Evolutionary conservation across 352 stramenopile species (phyloP).

Genomic region (Hyphochytrium catenoides): DNA sequence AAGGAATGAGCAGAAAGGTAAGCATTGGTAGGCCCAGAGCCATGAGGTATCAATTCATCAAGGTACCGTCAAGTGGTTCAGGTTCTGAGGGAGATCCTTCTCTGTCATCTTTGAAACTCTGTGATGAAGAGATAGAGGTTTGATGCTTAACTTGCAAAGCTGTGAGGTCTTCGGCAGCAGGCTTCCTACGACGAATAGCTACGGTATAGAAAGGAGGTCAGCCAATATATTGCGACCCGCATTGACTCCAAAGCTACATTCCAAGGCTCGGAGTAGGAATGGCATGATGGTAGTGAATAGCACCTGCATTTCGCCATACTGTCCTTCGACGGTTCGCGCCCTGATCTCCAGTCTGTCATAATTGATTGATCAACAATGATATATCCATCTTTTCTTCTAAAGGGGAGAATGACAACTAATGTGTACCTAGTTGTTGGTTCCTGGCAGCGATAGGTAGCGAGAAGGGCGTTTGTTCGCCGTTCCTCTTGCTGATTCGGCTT

Average conservation of each 20-base stretch:
- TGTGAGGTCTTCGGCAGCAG: constrained; percentile 31
- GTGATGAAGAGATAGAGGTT: constrained; percentile 50
- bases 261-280: too few relatives aligned
- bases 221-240: background rate
- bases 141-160: constrained; percentile 39
- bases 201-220: background rate
- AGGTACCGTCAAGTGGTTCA: too few relatives aligned
- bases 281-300: background rate
- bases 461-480: constrained; percentile 32
- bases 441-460: constrained; percentile 45
- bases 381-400: too few relatives aligned
- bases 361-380: too few relatives aligned
- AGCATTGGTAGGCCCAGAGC: too few relatives aligned
- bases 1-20: too few relatives aligned
- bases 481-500: constrained; percentile 41
- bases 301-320: constrained; percentile 44
- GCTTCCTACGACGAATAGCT: constrained; percentile 29
- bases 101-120: too few relatives aligned
- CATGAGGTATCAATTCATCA: too few relatives aligned
- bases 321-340: constrained; percentile 51
- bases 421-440: constrained; percentile 44
- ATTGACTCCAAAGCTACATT: too few relatives aligned
- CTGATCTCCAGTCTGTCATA: constrained; percentile 48
- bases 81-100: too few relatives aligned
- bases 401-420: too few relatives aligned